phyloP scores from a whole-genome alignment of 352 stramenopile genomes.

The Pythium phragmitis region DNA sequence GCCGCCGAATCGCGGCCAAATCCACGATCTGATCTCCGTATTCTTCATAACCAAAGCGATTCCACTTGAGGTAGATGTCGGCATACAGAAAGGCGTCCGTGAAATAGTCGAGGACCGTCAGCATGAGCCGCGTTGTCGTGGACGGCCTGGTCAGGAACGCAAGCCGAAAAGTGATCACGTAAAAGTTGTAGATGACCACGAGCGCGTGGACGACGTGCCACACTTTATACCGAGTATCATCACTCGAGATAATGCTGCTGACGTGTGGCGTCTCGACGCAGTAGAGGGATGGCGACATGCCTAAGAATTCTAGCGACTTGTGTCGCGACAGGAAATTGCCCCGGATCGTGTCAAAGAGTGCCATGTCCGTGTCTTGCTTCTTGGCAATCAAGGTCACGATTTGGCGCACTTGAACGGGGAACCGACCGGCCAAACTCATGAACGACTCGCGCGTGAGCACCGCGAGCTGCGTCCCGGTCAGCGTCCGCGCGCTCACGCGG shows the following conservation, averaged over 20 bases:
- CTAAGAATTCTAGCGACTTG: constrained; percentile 19
- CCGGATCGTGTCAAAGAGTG: constrained; percentile 17
- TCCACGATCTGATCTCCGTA: constrained; percentile 29
- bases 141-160: constrained; percentile 22
- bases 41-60: constrained; percentile 26
- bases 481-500: constrained; percentile 22
- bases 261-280: constrained; percentile 17
- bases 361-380: constrained; percentile 15
- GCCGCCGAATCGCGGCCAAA: constrained; percentile 23
- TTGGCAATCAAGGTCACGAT: constrained; percentile 23
- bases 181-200: constrained; percentile 42
- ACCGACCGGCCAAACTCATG: constrained; percentile 18
- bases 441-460: constrained; percentile 11
- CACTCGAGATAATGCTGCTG: constrained; percentile 16
- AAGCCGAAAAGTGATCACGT: constrained; percentile 31
- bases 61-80: constrained; percentile 27
- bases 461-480: constrained; percentile 19
- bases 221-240: not conserved
- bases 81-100: constrained; percentile 25
- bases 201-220: constrained; percentile 45
- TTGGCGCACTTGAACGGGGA: constrained; percentile 20
- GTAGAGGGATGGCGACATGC: constrained; percentile 20
- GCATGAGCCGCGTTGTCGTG: not conserved
- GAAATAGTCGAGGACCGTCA: constrained; percentile 25
- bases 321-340: constrained; percentile 9